Conservation (phyloP, 2,329 filamentous ascomycete species). For the Thyridium curvatum region DNA sequence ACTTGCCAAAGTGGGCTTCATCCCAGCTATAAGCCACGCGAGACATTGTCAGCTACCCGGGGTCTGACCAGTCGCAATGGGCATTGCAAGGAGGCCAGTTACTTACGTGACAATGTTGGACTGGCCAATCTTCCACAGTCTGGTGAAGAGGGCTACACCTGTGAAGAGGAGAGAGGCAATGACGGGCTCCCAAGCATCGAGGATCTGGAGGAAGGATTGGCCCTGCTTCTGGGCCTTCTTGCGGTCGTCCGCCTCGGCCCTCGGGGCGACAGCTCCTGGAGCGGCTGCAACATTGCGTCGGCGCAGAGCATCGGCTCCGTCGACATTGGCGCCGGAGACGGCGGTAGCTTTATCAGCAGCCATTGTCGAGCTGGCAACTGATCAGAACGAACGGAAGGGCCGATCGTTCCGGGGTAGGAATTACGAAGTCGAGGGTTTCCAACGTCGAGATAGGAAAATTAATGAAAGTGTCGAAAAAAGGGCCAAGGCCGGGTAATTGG, state of each 20-base stretch:
- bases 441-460: not conserved
- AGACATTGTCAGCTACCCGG: too few relatives aligned
- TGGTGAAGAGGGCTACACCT: conserved; percentile 57
- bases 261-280: conserved; percentile 24
- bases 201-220: conserved; percentile 53
- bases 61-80: conserved; percentile 5
- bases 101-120: conserved; percentile 60
- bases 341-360: conserved; percentile 46
- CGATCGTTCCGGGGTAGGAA: not conserved
- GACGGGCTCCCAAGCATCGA: conserved; percentile 58
- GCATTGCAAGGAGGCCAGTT: conserved; percentile 3
- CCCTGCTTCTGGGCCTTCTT: conserved; percentile 53
- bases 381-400: conserved; percentile 1
- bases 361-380: conserved; percentile 30
- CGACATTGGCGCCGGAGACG: conserved; percentile 54
- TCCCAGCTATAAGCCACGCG: conserved; percentile 3
- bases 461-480: conserved; percentile 1
- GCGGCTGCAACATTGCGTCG: conserved; percentile 45
- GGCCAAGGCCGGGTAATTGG: too few relatives aligned
- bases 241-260: conserved; percentile 48
- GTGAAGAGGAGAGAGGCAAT: conserved; percentile 57
- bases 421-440: not conserved
- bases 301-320: conserved; percentile 50
- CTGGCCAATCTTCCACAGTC: conserved; percentile 63
- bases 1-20: conserved; percentile 67